Base-by-base conservation (phyloP, 495 filamentous ascomycete species). In the Penicillium nucicola region DNA sequence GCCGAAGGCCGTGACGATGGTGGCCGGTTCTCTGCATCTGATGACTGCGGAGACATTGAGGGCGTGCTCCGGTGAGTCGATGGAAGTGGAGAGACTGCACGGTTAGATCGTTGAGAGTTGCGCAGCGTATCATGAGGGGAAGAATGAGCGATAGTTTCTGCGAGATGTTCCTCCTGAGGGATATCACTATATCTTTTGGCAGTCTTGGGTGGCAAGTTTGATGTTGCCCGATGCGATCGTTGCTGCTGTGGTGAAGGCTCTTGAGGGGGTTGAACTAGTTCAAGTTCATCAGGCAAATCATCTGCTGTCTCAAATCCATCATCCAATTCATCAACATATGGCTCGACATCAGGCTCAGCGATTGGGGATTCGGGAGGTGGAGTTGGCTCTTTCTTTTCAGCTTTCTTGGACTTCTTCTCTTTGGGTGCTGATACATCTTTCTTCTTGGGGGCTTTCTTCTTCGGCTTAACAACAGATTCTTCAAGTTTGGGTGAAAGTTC, bases 1-100 rank as follows among this genome's bases (percentile, higher is more conserved):
- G 54, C 59, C 40, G 77, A 72, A 3, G 75, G 77, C 45, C 77
- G 80, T 4, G 83, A 80, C 1, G 84, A 84, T 3, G 87, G 88
- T 1, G 86, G 87, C 14, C 78, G 82, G 54, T 91, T 91, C 60
- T 91, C 88, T 1, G 85, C 87, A 67, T 91, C 84, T n/a, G 88
- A 90, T 4, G 87, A 84, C 51, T 89, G 86, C 0, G 84, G 83
- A 9, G 88, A 87, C 39, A 77, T 76, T 1, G 84, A 84, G 5
- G 82, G 82, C 1, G 79, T 71, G 40, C 51, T 62, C 46, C 58
- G 63, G 7, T 58, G 63, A 32, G 55, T 22, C 43, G 60, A 42
- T 6, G 65, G 68, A 10, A 69, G 60, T 11, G 68, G 71, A 17
- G 71, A 72, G 11, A 68, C 56, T n/a, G 58, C 43, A 34, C 41